Base-by-base conservation (phyloP, 1,284 basidiomycete species). In the Calocybe gambosa region DNA sequence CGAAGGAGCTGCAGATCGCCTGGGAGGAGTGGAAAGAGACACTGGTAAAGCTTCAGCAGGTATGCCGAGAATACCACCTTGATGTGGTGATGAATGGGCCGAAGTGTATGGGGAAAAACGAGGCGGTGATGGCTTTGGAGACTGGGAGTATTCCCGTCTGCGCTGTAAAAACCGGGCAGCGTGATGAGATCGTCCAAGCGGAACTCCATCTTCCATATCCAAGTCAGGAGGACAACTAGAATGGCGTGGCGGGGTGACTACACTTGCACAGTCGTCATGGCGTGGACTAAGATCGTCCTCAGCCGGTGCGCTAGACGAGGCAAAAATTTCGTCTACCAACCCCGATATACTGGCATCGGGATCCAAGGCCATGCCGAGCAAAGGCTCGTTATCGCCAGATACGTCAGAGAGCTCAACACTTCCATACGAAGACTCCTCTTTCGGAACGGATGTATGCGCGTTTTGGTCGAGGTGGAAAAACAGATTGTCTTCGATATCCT, bases 131-230 rank as follows among this genome's bases (percentile, higher is more conserved):
- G 55, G 54, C 46, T 50, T 56, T 34, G 59, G 56, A 7, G 55
- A 52, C 13, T 52, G 58, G 23, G 60, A 58, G 26, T 59, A 62
- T 15, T 60, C 58, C 12, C 65, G 59, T 37, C 65, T 61, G 43
- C 62, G 66, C 47, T 68, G 65, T n/a, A 64, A 58, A 53, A 69
- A 65, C 19, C 73, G 70, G 33, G 80, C 74, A 4, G 70, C 66
- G 55, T 85, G 85, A 61, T 85, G 85, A n/a, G 74, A 75, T 12
- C 81, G 73, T 9, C 83, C 85, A 46, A 81, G 78, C 0, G 83
- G 83, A 34, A 87, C 67, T 1, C 83, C 83, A 44, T 75, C 75
- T 53, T 83, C 81, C 8, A 71, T 73, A 49, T 86, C 80, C 26
- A 77, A 62, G 39, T 76, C 73, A 9, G 67, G 62, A 5, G 77